A percentile compares a stretch with the other conserved stretches of the same genome.
phyloP scores from a whole-genome alignment of 2,329 filamentous ascomycete species.

The Diaporthe citrichinensis region DNA sequence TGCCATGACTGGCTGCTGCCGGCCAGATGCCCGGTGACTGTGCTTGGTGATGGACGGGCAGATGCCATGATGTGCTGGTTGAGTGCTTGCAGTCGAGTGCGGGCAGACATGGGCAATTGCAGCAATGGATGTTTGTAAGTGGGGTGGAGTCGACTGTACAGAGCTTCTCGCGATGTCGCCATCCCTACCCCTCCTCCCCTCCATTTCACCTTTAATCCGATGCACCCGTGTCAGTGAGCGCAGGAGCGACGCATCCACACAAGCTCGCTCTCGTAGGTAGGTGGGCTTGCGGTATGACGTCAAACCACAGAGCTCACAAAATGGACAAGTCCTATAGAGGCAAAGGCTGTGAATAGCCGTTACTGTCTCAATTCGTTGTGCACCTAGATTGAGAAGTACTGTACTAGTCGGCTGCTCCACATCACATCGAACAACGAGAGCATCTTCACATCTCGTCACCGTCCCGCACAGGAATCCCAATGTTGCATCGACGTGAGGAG shows the following conservation, averaged over 20 bases:
- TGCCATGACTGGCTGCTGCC: constrained; percentile 47
- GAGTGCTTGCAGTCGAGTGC: constrained; percentile 14
- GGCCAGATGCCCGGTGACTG: constrained; percentile 32
- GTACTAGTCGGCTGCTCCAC: background rate
- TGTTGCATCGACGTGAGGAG: constrained; percentile 26
- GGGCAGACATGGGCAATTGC: background rate
- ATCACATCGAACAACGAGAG: background rate
- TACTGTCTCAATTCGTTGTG: background rate
- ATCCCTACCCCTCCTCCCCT: background rate
- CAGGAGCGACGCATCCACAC: background rate
- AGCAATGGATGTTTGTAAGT: background rate
- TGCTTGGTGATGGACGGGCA: constrained; percentile 24
- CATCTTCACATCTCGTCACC: constrained; percentile 10
- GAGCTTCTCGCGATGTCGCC: constrained; percentile 5
- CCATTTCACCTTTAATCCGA: background rate
- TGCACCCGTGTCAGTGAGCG: background rate
- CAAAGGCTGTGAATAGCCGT: background rate
- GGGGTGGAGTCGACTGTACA: background rate
- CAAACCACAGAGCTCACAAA: background rate
- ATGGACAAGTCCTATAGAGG: no score
- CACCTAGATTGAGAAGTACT: background rate
- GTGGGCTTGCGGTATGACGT: constrained; percentile 4
- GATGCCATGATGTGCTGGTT: constrained; percentile 35
- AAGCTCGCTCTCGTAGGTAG: background rate
- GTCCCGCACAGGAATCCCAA: background rate